Percentiles rank a stretch among this genome's conserved stretches.
Conservation (phyloP, 2,329 filamentous ascomycete genomes). For the Ophiostoma tasmaniense region DNA sequence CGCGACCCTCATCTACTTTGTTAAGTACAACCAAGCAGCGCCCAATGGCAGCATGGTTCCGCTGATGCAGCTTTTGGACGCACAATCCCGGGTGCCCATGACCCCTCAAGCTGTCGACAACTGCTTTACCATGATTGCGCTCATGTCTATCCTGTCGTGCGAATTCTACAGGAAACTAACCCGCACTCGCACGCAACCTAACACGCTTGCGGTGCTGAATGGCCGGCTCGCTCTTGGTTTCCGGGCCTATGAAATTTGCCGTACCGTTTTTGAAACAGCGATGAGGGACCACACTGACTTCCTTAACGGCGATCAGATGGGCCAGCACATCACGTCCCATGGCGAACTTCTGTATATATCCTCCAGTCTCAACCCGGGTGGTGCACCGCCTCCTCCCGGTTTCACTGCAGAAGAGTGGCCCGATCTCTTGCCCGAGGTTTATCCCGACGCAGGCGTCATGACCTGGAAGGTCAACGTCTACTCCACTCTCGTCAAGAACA, state of each 20-base stretch:
- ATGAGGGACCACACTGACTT: conserved; percentile 50
- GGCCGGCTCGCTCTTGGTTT: conserved; percentile 25
- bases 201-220: conserved; percentile 11
- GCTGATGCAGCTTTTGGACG: conserved; percentile 36
- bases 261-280: conserved; percentile 35
- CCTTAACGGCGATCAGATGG: conserved; percentile 39
- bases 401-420: conserved; percentile 26
- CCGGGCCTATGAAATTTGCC: conserved; percentile 25
- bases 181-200: conserved; percentile 8
- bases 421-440: conserved; percentile 30
- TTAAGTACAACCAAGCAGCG: conserved; percentile 25
- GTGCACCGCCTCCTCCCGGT: conserved; percentile 24
- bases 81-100: conserved; percentile 33
- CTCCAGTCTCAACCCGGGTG: conserved; percentile 31
- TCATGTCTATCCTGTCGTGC: conserved; percentile 29
- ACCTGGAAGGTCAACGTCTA: conserved; percentile 64
- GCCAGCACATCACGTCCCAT: conserved; percentile 33
- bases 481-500: conserved; percentile 66
- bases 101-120: conserved; percentile 41
- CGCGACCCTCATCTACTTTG: conserved; percentile 39
- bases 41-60: conserved; percentile 32
- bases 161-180: conserved; percentile 25
- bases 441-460: conserved; percentile 44
- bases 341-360: conserved; percentile 36
- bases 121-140: conserved; percentile 32